Base-by-base conservation (phyloP, 306 rosid genomes). In the Luffa aegyptiaca region DNA sequence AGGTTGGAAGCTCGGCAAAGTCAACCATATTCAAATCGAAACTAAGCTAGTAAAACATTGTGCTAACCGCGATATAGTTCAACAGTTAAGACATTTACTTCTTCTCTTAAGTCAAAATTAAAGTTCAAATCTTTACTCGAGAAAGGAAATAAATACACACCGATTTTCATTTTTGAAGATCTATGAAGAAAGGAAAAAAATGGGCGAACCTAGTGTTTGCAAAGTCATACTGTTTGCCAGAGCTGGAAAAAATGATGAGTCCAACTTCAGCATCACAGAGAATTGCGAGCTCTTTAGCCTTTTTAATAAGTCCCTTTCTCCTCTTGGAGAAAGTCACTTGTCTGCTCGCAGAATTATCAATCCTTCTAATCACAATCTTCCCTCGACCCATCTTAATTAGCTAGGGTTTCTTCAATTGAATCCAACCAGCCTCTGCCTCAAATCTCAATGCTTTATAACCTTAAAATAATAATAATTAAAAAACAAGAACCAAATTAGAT, bases 281-380 rank as follows among this genome's bases (percentile, higher is more conserved):
- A 81, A 91, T 90, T 8, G 95, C 92, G 3, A 93, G 81, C 82
- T 93, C 98, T 66, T 90, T 90, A 0, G 98, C 93, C 84, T 93
- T 93, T 89, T 93, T 93, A 77, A 92, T 88, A 87, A 93, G 85
- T 8, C 98, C 97, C 85, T 93, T 92, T 79, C 98, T 88, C 75
- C 98, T 89, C 89, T 93, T 93, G 3, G 98, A 92, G 87, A 93
- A 93, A 81, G 98, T 93, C 79, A 93, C 98, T 86, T 93, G 97
- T 82, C 98, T 87, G 84, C 86, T 89, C 0, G 97, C 90, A 5
- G 85, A 84, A 26, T 92, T 92, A 57, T 90, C 98, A 74, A 93
- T 92, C 89, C 91, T 88, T 81, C 83, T 87, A 53, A 93, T 93
- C 86, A 85, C 93, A 77, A 93, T 92, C 91, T 93, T 93, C 77